Base-by-base conservation (phyloP, 1,284 basidiomycete species). In the Phlebopus sp. region DNA sequence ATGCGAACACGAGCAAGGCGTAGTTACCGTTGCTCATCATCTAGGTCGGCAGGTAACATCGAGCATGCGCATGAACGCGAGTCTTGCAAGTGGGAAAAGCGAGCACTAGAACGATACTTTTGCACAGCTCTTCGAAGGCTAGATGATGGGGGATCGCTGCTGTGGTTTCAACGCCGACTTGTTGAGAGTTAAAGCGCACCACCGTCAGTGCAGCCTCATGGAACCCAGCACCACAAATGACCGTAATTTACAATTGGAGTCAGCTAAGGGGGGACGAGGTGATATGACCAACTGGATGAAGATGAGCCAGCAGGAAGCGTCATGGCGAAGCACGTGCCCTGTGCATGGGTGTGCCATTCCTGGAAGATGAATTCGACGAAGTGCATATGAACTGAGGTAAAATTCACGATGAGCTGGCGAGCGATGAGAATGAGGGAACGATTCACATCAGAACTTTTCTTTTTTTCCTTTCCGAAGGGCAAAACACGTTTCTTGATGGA, bases 21-120 rank as follows among this genome's bases (percentile, higher is more conserved):
- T 29, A 29, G 27, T 5, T 40, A 64, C 62, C 66, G 59, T 47
- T 62, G 57, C 45, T 64, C 64, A 43, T 60, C 66, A 51, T 62
- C 52, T 19, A 65, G 53, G 54, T 66, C 62, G 50, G 32, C 50
- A 38, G 57, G 59, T 34, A 63, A 50, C 60, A 66, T 62, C 47
- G 42, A 31, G 34, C 55, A 58, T 63, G 50, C 50, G 46, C 14
- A 9, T 17, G 30, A 53, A 52, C 37, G 37, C 29, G 31, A 42
- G 43, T 50, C 47, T 31, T 5, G 42, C 40, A 30, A 29, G 39
- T 31, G 48, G 31, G 50, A 44, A 25, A 37, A 37, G 21, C 35
- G 35, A 31, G 29, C 42, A 34, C 32, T 19, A 32, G 2, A 37
- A 29, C 6, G 36, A 40, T 30, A 7, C 21, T 23, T 3, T 23